Evolutionary conservation across 2,329 filamentous ascomycete genomes (phyloP).

Genomic region (Endothia cerciana): DNA sequence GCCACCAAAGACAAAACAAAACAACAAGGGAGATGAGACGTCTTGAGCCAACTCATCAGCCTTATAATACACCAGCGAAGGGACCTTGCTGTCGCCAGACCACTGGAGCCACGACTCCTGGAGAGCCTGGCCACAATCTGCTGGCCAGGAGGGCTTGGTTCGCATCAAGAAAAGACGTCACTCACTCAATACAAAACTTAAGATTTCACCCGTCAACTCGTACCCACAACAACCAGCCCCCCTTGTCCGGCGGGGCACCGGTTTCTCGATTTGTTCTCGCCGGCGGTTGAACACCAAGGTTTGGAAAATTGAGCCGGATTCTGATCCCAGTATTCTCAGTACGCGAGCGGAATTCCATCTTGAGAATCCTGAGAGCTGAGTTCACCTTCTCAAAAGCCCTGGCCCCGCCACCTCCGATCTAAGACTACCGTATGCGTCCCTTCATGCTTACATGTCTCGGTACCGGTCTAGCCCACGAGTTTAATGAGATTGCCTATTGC

Average conservation of each 20-base stretch:
- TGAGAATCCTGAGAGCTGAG: not conserved
- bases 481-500: not conserved
- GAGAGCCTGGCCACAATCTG: slow-evolving; percentile 1
- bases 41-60: slow-evolving; percentile 5
- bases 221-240: not conserved
- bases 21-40: not conserved
- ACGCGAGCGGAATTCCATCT: not conserved
- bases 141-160: not conserved
- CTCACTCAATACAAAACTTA: slow-evolving; percentile 17
- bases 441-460: not conserved
- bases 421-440: not conserved
- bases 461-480: not conserved
- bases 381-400: not conserved
- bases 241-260: not conserved
- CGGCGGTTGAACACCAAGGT: not conserved
- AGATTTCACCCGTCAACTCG: slow-evolving; percentile 20
- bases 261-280: not conserved
- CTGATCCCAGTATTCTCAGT: not conserved
- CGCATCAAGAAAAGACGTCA: slow-evolving; percentile 3
- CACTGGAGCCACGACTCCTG: slow-evolving; percentile 22
- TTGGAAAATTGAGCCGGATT: not conserved
- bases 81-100: slow-evolving; percentile 1
- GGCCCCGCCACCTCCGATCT: not conserved
- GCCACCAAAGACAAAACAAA: too few relatives aligned
- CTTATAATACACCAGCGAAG: not conserved